These are phyloP conservation scores for Hymenoscyphus infarciens DNA, from an alignment of 2,329 filamentous ascomycete species.

Conservation along the genomic window DNA sequence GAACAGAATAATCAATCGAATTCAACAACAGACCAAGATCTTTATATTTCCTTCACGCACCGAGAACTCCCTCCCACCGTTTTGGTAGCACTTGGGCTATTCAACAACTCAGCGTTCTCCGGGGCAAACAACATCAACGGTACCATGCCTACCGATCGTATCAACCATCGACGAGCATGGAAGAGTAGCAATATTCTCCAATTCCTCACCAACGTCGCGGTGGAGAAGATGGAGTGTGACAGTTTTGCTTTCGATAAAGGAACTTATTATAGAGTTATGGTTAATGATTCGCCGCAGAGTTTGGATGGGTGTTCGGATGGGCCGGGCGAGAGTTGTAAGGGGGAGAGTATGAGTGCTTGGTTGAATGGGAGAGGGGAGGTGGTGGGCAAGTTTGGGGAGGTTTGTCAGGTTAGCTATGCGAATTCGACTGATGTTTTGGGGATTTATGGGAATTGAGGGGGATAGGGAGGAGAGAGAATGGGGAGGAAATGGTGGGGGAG, in stretches of 20 bases:
- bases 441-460: conserved; percentile 20
- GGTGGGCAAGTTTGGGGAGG: conserved; percentile 42
- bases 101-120: conserved; percentile 49
- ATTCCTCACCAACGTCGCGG: conserved; percentile 50
- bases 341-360: conserved; percentile 19
- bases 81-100: conserved; percentile 50
- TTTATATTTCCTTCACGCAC: conserved; percentile 54
- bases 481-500: neutral
- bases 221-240: conserved; percentile 51
- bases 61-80: conserved; percentile 52
- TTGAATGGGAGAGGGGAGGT: conserved; percentile 29
- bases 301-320: conserved; percentile 47
- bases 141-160: conserved; percentile 46
- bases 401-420: conserved; percentile 36
- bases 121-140: conserved; percentile 45
- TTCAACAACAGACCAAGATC: conserved; percentile 40
- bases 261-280: conserved; percentile 47
- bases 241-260: conserved; percentile 44
- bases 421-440: conserved; percentile 28
- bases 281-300: conserved; percentile 48
- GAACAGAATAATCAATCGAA: conserved; percentile 34
- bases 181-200: conserved; percentile 49
- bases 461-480: neutral
- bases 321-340: conserved; percentile 44
- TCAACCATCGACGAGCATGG: conserved; percentile 50